These are phyloP conservation scores for Geotrichum restrictum DNA, from an alignment of 1,139 yeast genomes.

Conservation along the genomic window DNA sequence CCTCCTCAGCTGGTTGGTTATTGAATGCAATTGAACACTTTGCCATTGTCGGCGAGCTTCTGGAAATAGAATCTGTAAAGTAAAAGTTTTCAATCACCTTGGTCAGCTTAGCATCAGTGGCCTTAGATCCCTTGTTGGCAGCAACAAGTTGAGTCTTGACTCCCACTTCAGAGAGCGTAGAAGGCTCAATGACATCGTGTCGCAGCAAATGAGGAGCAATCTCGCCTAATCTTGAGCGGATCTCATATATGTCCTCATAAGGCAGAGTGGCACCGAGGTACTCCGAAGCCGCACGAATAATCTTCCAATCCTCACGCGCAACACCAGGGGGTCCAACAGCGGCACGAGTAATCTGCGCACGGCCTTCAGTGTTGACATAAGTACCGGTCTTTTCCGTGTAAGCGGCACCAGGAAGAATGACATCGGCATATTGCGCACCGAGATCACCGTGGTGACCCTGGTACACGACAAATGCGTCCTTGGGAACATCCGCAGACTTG, in stretches of 20 bases:
- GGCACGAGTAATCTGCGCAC: conserved; percentile 81
- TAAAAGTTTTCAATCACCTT: conserved; percentile 78
- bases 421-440: conserved; percentile 88
- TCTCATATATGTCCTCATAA: conserved; percentile 67
- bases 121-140: conserved; percentile 42
- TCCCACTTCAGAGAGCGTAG: conserved; percentile 57
- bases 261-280: conserved; percentile 69
- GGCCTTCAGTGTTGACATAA: conserved; percentile 88
- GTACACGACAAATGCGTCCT: conserved; percentile 82
- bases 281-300: conserved; percentile 77
- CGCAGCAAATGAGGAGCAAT: conserved; percentile 78
- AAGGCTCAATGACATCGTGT: conserved; percentile 71
- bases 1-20: conserved; percentile 18
- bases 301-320: conserved; percentile 92
- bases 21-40: conserved; percentile 50
- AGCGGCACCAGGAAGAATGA: conserved; percentile 81
- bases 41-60: conserved; percentile 90
- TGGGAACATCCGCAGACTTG: conserved; percentile 64
- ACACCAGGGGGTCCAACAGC: conserved; percentile 89
- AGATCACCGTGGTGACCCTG: conserved; percentile 92
- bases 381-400: conserved; percentile 86
- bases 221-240: conserved; percentile 68
- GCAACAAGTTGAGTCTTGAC: conserved; percentile 45
- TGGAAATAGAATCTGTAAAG: conserved; percentile 82
- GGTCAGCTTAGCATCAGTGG: conserved; percentile 48